A percentile compares a stretch with the other conserved stretches of the same genome.
Evolutionary conservation across 306 rosid genomes (phyloP).

Genomic region (Trichosanthes cucumerina): DNA sequence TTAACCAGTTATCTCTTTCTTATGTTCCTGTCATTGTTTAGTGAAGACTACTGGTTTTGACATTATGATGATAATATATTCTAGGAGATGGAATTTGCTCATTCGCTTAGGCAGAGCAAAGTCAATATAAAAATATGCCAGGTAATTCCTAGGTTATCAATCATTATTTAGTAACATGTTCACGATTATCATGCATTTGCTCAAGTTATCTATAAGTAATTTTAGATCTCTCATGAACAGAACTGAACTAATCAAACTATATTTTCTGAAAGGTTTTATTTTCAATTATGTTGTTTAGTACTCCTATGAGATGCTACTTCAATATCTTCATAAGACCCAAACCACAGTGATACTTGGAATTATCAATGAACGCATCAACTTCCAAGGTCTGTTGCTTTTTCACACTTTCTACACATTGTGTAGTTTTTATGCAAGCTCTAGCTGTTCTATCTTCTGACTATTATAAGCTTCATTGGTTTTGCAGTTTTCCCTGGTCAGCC

Average conservation of each 20-base stretch:
- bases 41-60: conserved; percentile 6
- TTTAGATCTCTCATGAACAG: neutral
- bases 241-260: neutral
- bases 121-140: conserved; percentile 91
- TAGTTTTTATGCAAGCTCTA: neutral
- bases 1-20: neutral
- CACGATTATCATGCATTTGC: neutral
- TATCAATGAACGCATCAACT: conserved; percentile 85
- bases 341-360: conserved; percentile 82
- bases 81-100: conserved; percentile 97
- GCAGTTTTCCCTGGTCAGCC: conserved; percentile 87
- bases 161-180: conserved; percentile 2
- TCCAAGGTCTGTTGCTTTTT: conserved; percentile 49
- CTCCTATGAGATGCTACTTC: conserved; percentile 87
- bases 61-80: conserved; percentile 13
- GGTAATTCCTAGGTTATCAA: conserved; percentile 37
- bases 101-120: conserved; percentile 77
- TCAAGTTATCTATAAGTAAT: neutral
- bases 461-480: neutral
- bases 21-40: neutral
- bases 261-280: conserved; percentile 2
- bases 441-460: neutral
- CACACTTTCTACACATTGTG: neutral
- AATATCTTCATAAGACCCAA: conserved; percentile 63
- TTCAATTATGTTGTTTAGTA: conserved; percentile 43